Percentiles rank a stretch among this genome's conserved stretches.
Evolutionary conservation across 192 early-diverging fungal genomes (phyloP).

Genomic region (Coemansia javaensis): DNA sequence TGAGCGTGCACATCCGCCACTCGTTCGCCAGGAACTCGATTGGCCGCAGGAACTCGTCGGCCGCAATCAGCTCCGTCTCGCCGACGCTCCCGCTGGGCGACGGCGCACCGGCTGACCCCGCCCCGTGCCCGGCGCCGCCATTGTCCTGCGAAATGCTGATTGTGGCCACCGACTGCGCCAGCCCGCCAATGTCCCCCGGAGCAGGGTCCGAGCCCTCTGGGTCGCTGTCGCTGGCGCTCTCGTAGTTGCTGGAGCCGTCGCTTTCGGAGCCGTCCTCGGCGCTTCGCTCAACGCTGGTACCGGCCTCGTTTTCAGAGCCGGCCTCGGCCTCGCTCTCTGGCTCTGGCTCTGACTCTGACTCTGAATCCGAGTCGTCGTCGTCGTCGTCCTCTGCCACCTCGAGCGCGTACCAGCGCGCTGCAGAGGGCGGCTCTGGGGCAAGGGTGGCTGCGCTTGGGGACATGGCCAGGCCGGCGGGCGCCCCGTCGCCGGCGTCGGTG

Average conservation of each 20-base stretch:
- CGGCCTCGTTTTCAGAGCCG: too few species aligned
- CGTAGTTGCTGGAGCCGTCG: neutral
- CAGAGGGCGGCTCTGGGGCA: too few species aligned
- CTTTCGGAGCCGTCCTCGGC: too few species aligned
- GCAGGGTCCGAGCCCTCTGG: too few species aligned
- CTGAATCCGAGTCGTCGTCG: neutral
- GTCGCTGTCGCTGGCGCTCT: too few species aligned
- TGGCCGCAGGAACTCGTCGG: conserved; percentile 11
- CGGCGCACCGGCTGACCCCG: neutral
- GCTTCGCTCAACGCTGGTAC: too few species aligned
- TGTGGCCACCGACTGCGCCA: conserved; percentile 2
- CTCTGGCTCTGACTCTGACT: neutral
- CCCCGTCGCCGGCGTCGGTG: neutral
- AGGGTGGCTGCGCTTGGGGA: too few species aligned
- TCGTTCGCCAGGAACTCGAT: conserved; percentile 24
- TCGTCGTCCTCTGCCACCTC: neutral
- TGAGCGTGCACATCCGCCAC: conserved; percentile 45
- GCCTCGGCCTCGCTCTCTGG: too few species aligned
- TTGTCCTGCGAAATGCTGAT: conserved; percentile 1
- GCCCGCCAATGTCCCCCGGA: neutral
- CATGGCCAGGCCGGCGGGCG: too few species aligned
- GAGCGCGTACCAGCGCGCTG: neutral
- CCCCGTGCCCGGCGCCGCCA: neutral
- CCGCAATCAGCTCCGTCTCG: neutral
- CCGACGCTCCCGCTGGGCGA: neutral